phyloP scores from a whole-genome alignment of 148 eudicot species.

The Rhododendron kiyosumense region DNA sequence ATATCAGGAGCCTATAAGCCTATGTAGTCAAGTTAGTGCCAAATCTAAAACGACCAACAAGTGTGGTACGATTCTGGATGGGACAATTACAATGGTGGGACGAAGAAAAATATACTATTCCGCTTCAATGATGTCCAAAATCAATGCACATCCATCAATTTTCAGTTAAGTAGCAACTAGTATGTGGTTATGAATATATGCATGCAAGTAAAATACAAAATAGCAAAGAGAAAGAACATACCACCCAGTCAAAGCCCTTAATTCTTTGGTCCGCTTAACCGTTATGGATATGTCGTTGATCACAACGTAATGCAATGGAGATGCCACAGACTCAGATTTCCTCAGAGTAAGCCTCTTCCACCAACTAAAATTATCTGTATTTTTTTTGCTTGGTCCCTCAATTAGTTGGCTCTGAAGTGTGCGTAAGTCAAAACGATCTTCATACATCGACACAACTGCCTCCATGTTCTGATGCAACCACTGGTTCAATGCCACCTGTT shows the following conservation, averaged over 20 bases:
- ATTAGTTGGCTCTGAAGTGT: constrained; percentile 45
- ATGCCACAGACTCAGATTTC: constrained; percentile 34
- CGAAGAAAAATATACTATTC: background rate
- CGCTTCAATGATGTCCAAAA: background rate
- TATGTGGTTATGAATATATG: background rate
- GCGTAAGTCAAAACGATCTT: constrained; percentile 76
- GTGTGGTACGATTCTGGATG: background rate
- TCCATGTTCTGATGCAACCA: constrained; percentile 93
- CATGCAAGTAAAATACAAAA: background rate
- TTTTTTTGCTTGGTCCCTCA: constrained; percentile 34
- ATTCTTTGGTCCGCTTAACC: constrained; percentile 81
- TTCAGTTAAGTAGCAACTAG: background rate
- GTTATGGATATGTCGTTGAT: constrained; percentile 43
- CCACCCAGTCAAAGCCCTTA: constrained; percentile 87
- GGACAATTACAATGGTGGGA: background rate
- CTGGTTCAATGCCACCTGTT: constrained; percentile 76
- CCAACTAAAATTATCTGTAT: constrained; percentile 49
- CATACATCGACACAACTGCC: constrained; percentile 85
- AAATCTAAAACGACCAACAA: background rate
- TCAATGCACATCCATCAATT: background rate
- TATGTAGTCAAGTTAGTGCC: background rate
- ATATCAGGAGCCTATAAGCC: background rate
- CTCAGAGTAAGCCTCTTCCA: constrained; percentile 52
- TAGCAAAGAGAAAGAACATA: constrained; percentile 25
- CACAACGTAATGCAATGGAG: constrained; percentile 34